Evolutionary conservation across 768 basidiomycete species (phyloP), one percentile per base, ranked within the genome.

Genomic region (Tulasnella calospora): DNA sequence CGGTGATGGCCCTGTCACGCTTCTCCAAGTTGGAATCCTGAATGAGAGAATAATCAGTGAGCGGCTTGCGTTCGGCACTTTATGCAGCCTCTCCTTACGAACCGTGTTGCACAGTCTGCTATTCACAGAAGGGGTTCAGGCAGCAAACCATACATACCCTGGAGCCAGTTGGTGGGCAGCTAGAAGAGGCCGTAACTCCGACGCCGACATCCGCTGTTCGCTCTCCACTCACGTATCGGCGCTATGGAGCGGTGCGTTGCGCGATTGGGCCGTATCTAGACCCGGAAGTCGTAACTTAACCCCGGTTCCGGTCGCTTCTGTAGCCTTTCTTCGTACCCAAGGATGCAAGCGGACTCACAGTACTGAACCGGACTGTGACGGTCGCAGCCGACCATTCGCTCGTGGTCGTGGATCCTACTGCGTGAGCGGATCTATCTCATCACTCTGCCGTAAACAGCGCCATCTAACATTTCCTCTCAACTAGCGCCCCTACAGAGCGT

Each of bases 301-400:
- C 51, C n/a, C 51, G 23, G 41, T 30, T 72, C 19, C 21, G 33
- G 15, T n/a, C 78, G 17, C 76, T 57, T 19, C 0, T 79, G 55
- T 19, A 94, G 93, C 84, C 89, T 2, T 88, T 91, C 15, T 91
- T 89, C 80, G 87, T 94, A 71, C 91, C 94, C 0, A 91, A 89
- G 82, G 92, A 94, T 78, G 89, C 90, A 0, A 87, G 88, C 76
- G 88, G 90, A 76, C 85, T 94, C 36, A 88, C 87, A 5, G 85
- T 89, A 19, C 83, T 95, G 46, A 84, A 85, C 6, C 92, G 89
- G 83, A 91, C 88, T 0, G 85, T 94, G 8, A 91, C 89, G 0
- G 87, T 95, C 35, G 89, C 90, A 80, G 89, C 90, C 0, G 88
- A 88, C 44, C 89, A 89, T 38, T 89, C 90, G 15, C 87, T 95